Conservation (phyloP, 2,329 filamentous ascomycete species). For the Calonectria naviculata region DNA sequence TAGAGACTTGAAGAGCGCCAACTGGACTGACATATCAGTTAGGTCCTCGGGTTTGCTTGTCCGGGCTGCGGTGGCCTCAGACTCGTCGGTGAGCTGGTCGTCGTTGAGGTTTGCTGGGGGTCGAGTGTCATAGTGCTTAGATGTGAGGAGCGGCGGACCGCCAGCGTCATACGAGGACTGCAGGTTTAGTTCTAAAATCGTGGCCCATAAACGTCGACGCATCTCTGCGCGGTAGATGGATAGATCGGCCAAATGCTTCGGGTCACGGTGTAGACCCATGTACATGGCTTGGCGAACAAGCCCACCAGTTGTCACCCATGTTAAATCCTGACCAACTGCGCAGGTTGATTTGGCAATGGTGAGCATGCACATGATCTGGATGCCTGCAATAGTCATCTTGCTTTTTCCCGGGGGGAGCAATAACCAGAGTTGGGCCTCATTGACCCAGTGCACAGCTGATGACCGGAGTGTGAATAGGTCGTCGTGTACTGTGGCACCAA, state of each 20-base stretch:
- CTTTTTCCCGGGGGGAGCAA: constrained; percentile 59
- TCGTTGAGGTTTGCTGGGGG: constrained; percentile 65
- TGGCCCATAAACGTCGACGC: constrained; percentile 66
- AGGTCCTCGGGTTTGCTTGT: constrained; percentile 27
- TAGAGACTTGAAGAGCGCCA: constrained; percentile 57
- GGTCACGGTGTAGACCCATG: constrained; percentile 70
- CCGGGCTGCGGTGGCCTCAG: constrained; percentile 34
- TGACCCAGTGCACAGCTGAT: constrained; percentile 60
- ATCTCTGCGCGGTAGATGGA: constrained; percentile 62
- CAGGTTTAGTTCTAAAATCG: constrained; percentile 65
- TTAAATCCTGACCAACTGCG: constrained; percentile 60
- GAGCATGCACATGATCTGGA: constrained; percentile 66
- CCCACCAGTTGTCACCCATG: constrained; percentile 63
- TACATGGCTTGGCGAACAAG: constrained; percentile 65
- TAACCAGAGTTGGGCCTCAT: constrained; percentile 64
- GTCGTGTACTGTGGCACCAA: constrained; percentile 61
- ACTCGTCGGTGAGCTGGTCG: constrained; percentile 56
- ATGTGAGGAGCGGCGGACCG: constrained; percentile 58
- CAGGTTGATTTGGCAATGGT: constrained; percentile 60
- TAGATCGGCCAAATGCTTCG: constrained; percentile 59
- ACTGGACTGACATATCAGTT: constrained; percentile 61
- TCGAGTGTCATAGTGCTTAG: constrained; percentile 61
- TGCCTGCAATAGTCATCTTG: constrained; percentile 57
- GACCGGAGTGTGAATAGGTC: constrained; percentile 55
- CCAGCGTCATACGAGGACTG: constrained; percentile 63